Evolutionary conservation across 139 green algal genomes (phyloP).

Genomic region (Mesotaenium endlicherianum): DNA sequence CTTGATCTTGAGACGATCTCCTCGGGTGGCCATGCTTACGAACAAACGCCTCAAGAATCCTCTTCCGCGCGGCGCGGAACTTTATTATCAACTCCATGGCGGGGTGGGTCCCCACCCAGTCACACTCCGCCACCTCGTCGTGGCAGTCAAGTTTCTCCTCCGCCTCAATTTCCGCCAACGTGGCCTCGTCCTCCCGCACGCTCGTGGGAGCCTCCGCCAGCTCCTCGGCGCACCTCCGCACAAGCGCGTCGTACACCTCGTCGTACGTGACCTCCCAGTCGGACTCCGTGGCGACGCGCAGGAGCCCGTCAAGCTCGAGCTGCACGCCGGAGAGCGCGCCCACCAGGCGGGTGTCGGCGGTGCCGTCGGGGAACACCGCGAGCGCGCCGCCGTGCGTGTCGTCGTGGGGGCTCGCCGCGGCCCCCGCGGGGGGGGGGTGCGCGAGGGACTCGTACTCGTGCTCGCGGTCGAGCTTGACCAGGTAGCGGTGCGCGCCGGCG

Average conservation of each 20-base stretch:
- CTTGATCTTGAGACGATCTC: no score
- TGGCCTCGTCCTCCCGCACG: background rate
- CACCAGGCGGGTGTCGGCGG: background rate
- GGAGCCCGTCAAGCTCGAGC: background rate
- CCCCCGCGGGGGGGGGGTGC: no score
- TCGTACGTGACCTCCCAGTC: background rate
- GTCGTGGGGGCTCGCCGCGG: no score
- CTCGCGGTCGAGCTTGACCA: no score
- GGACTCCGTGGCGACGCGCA: background rate
- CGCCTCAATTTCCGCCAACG: background rate
- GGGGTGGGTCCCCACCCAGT: background rate
- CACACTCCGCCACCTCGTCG: background rate
- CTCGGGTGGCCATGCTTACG: no score
- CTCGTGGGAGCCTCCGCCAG: background rate
- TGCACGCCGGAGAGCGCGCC: background rate
- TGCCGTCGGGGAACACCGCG: background rate
- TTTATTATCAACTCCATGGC: slow-evolving; percentile 6
- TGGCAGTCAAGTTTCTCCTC: background rate
- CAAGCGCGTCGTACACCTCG: slow-evolving; percentile 1
- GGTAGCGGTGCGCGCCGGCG: no score
- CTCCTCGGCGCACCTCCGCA: background rate
- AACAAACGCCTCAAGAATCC: background rate
- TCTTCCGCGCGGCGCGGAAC: background rate
- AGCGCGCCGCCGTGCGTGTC: background rate
- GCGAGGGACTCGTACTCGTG: no score